Evolutionary conservation across 208 protist species (phyloP).

Genomic region (Crithidia acanthocephali): DNA sequence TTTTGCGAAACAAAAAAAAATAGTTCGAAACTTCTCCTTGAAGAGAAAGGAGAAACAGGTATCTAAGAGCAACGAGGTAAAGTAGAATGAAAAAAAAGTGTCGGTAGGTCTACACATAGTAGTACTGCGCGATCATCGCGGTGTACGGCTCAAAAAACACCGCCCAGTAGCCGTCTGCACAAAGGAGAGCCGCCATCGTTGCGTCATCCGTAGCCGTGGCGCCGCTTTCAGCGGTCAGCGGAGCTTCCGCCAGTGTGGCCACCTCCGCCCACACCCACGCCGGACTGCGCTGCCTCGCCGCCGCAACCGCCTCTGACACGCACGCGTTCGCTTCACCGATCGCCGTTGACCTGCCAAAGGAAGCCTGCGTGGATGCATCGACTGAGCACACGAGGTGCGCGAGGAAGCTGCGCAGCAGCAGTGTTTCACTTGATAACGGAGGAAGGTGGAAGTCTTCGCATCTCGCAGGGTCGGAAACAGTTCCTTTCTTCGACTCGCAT

Average conservation of each 20-base stretch:
- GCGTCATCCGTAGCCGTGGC: not conserved
- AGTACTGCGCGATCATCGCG: constrained; percentile 28
- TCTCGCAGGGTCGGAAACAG: no score
- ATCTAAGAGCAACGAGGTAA: no score
- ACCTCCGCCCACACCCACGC: constrained; percentile 19
- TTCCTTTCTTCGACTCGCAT: not conserved
- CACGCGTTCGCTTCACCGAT: not conserved
- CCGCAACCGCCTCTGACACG: constrained; percentile 1
- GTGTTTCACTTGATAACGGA: constrained; percentile 11
- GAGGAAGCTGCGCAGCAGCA: constrained; percentile 34
- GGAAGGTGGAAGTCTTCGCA: no score
- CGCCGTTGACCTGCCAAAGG: not conserved
- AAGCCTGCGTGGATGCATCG: not conserved
- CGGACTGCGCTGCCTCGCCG: constrained; percentile 8
- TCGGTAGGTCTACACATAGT: constrained; percentile 9
- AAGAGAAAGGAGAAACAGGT: no score
- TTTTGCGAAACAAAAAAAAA: no score
- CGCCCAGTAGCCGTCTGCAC: constrained; percentile 31
- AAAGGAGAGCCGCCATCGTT: constrained; percentile 7
- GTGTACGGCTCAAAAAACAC: constrained; percentile 31
- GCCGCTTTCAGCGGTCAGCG: not conserved
- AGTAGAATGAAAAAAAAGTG: not conserved
- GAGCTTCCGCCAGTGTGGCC: constrained; percentile 3
- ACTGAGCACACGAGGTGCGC: constrained; percentile 21
- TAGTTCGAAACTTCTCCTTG: no score